Percentiles rank a stretch among this genome's conserved stretches.
These are phyloP conservation scores for Kazachstania psychrophila DNA, from an alignment of 805 yeast genomes.

Conservation along the genomic window DNA sequence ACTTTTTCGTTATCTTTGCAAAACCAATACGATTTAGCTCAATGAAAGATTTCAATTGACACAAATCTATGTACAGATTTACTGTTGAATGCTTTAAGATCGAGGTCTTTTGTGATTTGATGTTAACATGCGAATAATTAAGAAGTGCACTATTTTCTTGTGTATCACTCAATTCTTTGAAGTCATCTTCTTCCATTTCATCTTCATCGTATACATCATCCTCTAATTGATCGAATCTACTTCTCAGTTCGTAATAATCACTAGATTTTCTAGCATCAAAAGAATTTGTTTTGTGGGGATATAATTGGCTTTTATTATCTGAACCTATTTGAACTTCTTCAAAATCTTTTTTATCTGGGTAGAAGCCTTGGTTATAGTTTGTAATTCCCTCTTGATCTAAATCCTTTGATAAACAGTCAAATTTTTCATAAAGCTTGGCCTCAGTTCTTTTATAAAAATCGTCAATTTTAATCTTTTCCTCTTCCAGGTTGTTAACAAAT, in stretches of 20 bases:
- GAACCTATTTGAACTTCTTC: not conserved
- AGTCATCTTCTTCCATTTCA: slow-evolving; percentile 30
- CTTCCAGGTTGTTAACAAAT: slow-evolving; percentile 39
- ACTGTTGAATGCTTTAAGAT: slow-evolving; percentile 58
- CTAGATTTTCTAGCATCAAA: not conserved
- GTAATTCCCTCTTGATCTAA: slow-evolving; percentile 32
- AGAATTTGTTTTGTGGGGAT: not conserved
- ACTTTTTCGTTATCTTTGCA: slow-evolving; percentile 78
- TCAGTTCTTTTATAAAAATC: slow-evolving; percentile 43
- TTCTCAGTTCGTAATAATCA: slow-evolving; percentile 1
- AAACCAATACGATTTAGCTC: slow-evolving; percentile 84
- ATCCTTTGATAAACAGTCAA: slow-evolving; percentile 40
- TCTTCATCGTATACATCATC: slow-evolving; percentile 16
- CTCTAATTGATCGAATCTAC: slow-evolving; percentile 2
- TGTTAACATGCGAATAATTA: slow-evolving; percentile 41
- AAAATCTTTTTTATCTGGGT: not conserved
- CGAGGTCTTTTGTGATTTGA: slow-evolving; percentile 45
- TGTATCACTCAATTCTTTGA: slow-evolving; percentile 32
- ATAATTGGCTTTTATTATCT: not conserved
- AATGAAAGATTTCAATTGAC: slow-evolving; percentile 74
- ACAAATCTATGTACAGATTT: slow-evolving; percentile 58
- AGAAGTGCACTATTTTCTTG: slow-evolving; percentile 42
- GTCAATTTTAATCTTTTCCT: slow-evolving; percentile 45
- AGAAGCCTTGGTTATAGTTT: not conserved
- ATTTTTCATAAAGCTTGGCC: slow-evolving; percentile 36